Evolutionary conservation across 257 asterid species (phyloP).

Genomic region (Anisodus tanguticus): DNA sequence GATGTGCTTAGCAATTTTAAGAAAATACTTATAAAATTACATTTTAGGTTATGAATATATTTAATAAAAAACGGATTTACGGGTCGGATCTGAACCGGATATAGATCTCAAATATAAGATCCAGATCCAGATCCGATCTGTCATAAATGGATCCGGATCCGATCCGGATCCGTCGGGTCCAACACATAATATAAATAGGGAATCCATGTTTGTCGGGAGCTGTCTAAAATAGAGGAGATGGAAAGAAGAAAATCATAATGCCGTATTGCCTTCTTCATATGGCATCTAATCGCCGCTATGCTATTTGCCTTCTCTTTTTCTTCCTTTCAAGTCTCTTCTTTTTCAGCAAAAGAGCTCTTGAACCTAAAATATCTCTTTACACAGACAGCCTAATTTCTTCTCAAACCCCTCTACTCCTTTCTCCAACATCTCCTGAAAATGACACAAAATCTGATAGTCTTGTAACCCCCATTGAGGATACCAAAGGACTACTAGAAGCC

Average conservation of each 20-base stretch:
- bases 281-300: slow-evolving; percentile 38
- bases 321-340: slow-evolving; percentile 52
- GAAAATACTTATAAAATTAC: too few relatives aligned
- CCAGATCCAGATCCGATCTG: too few relatives aligned
- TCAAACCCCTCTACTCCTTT: slow-evolving; percentile 31
- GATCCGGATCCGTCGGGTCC: too few relatives aligned
- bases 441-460: background rate
- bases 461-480: slow-evolving; percentile 31
- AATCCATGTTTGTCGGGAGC: background rate
- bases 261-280: slow-evolving; percentile 31
- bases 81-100: too few relatives aligned
- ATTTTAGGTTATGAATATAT: too few relatives aligned
- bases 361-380: slow-evolving; percentile 48
- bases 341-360: slow-evolving; percentile 51
- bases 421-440: slow-evolving; percentile 44
- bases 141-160: too few relatives aligned
- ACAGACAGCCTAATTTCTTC: slow-evolving; percentile 39
- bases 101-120: too few relatives aligned
- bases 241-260: background rate
- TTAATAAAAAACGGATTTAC: too few relatives aligned
- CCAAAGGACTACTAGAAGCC: background rate
- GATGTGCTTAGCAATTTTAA: too few relatives aligned
- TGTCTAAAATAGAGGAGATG: background rate
- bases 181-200: too few relatives aligned
- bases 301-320: slow-evolving; percentile 43